Conservation (phyloP, 768 basidiomycete species). For the Strobilomyces echinocephalus region DNA sequence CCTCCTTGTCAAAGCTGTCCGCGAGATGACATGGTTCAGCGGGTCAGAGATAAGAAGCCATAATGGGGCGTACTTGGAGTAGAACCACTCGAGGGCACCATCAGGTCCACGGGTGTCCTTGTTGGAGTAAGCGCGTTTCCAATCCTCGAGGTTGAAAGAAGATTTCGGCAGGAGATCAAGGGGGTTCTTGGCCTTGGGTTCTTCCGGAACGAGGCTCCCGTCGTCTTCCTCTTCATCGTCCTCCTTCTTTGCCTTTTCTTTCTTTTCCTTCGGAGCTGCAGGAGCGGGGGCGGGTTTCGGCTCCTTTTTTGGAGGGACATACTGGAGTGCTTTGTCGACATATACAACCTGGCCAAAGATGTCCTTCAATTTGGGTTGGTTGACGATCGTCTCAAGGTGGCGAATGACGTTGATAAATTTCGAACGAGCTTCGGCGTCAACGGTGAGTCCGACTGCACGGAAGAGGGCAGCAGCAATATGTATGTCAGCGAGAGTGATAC, state of each 20-base stretch:
- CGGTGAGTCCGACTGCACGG: constrained; percentile 45
- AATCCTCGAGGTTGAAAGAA: constrained; percentile 86
- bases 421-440: constrained; percentile 64
- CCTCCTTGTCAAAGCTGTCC: constrained; percentile 75
- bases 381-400: constrained; percentile 79
- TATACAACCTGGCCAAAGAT: constrained; percentile 59
- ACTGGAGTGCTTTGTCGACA: constrained; percentile 67
- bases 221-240: constrained; percentile 72
- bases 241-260: constrained; percentile 53
- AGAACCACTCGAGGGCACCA: constrained; percentile 93
- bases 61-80: constrained; percentile 64
- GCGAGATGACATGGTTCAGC: constrained; percentile 4
- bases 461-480: constrained; percentile 55
- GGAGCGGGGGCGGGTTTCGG: constrained; percentile 44
- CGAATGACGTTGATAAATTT: constrained; percentile 77
- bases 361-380: constrained; percentile 72
- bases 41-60: not conserved
- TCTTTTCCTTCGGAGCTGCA: constrained; percentile 45
- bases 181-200: constrained; percentile 93
- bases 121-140: constrained; percentile 98
- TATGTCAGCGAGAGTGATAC: constrained; percentile 92
- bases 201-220: constrained; percentile 63
- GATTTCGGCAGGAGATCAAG: constrained; percentile 89
- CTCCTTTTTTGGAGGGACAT: constrained; percentile 70
- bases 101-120: constrained; percentile 84